Evolutionary conservation across 495 filamentous ascomycete genomes (phyloP), one percentile per base, ranked within the genome.

Genomic region (Podospora tetraspora): DNA sequence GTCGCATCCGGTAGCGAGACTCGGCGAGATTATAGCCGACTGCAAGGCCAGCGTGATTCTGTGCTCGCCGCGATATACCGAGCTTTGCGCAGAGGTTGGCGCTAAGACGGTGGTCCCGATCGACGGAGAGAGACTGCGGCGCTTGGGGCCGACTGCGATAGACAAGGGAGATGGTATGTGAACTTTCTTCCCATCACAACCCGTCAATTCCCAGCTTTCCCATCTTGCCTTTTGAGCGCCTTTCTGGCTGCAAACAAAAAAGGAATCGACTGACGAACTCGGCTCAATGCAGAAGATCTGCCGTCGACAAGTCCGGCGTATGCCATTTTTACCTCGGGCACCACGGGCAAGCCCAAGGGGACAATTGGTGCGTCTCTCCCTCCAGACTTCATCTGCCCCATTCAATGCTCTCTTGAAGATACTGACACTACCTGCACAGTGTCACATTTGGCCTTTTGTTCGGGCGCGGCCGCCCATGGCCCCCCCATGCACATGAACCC

Each of bases 271-370:
- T 34, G 10, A 34, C 32, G 11, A 11, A 34, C 32, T 1, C 32
- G 32, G 32, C 32, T 10, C 32, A 34, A 34, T 11, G 23, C 67
- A 59, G 22, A 25, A 11, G 60, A 27, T 19, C 64, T 73, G 22
- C 59, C 29, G 19, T 27, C 72, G 65, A 59, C 52, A 29, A 66
- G 77, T 59, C 32, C 72, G 5, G 64, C 70, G 5, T 91, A 86
- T 71, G 76, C 87, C 16, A 78, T 88, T 4, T 89, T 87, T 68
- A 90, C 88, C 0, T 83, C 84, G 70, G 89, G 89, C 0, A 85
- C 81, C 13, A 90, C 87, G 0, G 88, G 89, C 1, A 82, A 81
- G 16, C 85, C 88, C 0, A 77, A 79, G 67, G 67, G 84, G 10
- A 76, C 84, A 24, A 68, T 85, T 37, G 68, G 63, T 73, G 79